These are phyloP conservation scores for Phytophthora parvispora DNA, from an alignment of 352 stramenopile genomes.

Conservation along the genomic window DNA sequence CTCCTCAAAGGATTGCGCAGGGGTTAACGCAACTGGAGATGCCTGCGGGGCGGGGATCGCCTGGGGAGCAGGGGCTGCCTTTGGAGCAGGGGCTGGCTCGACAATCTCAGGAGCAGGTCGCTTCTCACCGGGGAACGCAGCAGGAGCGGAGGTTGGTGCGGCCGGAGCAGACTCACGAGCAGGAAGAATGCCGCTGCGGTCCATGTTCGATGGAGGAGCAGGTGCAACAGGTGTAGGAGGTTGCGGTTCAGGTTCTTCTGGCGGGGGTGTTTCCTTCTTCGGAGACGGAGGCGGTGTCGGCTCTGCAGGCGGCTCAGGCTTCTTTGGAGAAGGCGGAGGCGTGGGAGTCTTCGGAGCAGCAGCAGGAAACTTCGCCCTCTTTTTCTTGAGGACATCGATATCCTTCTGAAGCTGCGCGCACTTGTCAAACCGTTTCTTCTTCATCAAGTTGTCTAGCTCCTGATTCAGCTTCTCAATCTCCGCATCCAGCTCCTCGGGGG, in stretches of 20 bases:
- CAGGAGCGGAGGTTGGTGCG: constrained; percentile 59
- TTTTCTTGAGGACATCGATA: constrained; percentile 84
- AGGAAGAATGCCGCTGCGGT: constrained; percentile 34
- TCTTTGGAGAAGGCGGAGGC: constrained; percentile 41
- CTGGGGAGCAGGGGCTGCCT: background rate
- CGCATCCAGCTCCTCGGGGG: constrained; percentile 81
- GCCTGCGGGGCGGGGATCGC: constrained; percentile 11
- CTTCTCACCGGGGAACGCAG: constrained; percentile 53
- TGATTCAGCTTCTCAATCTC: constrained; percentile 82
- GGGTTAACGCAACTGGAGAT: constrained; percentile 17
- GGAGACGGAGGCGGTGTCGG: constrained; percentile 30
- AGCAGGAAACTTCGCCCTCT: constrained; percentile 65
- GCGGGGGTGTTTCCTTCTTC: constrained; percentile 25
- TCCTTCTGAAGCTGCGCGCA: constrained; percentile 88
- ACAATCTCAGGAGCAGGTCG: constrained; percentile 7
- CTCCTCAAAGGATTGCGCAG: constrained; percentile 28
- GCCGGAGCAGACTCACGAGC: constrained; percentile 14
- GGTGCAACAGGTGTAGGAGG: constrained; percentile 14
- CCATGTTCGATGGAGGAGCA: constrained; percentile 43
- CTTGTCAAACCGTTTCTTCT: constrained; percentile 90
- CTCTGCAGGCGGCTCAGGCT: constrained; percentile 39
- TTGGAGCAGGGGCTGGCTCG: background rate
- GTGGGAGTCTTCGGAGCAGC: constrained; percentile 39
- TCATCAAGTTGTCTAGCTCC: constrained; percentile 75
- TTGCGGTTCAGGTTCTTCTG: constrained; percentile 21